Evolutionary conservation across 163 green algal species (phyloP), one percentile per base, ranked within the genome.

Genomic region (Prototheca cutis): DNA sequence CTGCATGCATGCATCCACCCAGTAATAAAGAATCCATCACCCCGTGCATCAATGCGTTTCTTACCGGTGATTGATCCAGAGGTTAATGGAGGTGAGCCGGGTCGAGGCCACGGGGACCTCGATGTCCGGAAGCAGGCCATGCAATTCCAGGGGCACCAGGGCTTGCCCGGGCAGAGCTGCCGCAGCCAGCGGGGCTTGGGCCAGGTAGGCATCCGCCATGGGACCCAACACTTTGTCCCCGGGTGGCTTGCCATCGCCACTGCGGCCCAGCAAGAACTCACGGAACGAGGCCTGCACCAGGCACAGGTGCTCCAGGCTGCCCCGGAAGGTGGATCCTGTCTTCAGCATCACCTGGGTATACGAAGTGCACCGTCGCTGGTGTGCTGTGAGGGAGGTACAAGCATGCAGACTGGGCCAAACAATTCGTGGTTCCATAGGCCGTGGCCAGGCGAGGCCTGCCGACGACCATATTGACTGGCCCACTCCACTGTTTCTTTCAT

Each of bases 161-260:
- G 28, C 34, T 1, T 29, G 7, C 3, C n/a, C 19, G 3, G 21
- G 17, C 34, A 42, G 21, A 40, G 23, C 36, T 6, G 48, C 51
- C 23, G 27, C 10, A 24, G 8, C 10, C 36, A 66, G 53, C 8
- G 73, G 62, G 61, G 72, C 62, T 59, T 86, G 76, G 6, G 79
- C 79, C 21, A 86, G 62, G 48, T 86, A 86, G 36, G 36, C 17
- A 15, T 15, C 36, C 36, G 1, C 17, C 36, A 15, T n/a, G n/a
- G n/a, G n/a, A n/a, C n/a, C n/a, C n/a, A n/a, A n/a, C n/a, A n/a
- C n/a, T n/a, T n/a, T n/a, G n/a, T n/a, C 13, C 36, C 36, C 36
- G 36, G 36, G 36, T 10, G 36, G 36, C 36, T 15, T 31, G 48
- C 7, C 48, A 31, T n/a, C n/a, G n/a, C n/a, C n/a, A n/a, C n/a